These are phyloP conservation scores for Piloderma croceum DNA, from an alignment of 768 basidiomycete genomes.

Conservation along the genomic window DNA sequence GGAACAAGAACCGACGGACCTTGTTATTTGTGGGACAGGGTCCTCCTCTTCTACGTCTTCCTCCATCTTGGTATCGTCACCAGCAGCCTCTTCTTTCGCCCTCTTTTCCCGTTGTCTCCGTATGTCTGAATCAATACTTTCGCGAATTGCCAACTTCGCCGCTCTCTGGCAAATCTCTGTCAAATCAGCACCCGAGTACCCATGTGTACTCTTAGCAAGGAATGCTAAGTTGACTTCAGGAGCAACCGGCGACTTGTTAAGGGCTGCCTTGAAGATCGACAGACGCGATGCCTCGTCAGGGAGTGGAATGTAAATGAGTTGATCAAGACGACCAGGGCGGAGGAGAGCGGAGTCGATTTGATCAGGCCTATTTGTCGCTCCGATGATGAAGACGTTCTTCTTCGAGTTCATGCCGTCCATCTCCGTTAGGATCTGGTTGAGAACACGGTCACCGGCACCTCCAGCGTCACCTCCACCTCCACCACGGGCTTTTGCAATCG, in stretches of 20 bases:
- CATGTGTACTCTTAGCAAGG: conserved; percentile 90
- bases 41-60: conserved; percentile 74
- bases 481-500: conserved; percentile 96
- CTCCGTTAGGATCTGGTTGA: conserved; percentile 95
- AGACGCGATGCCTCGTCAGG: conserved; percentile 91
- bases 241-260: conserved; percentile 89
- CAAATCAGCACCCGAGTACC: conserved; percentile 98
- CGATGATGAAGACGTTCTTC: conserved; percentile 99
- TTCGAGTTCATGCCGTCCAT: conserved; percentile 99
- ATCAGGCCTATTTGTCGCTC: conserved; percentile 94
- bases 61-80: conserved; percentile 64
- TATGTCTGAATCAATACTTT: conserved; percentile 92
- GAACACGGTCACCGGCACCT: conserved; percentile 95
- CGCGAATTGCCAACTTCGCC: conserved; percentile 94
- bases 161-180: conserved; percentile 99
- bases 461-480: conserved; percentile 86
- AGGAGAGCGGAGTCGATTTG: conserved; percentile 91
- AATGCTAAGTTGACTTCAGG: conserved; percentile 76
- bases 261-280: conserved; percentile 84
- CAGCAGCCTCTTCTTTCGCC: conserved; percentile 72
- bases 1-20: conserved; percentile 32
- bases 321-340: conserved; percentile 97
- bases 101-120: conserved; percentile 68
- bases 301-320: conserved; percentile 98
- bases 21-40: conserved; percentile 85